phyloP scores from a whole-genome alignment of 768 basidiomycete species.

The Auricularia heimuer region DNA sequence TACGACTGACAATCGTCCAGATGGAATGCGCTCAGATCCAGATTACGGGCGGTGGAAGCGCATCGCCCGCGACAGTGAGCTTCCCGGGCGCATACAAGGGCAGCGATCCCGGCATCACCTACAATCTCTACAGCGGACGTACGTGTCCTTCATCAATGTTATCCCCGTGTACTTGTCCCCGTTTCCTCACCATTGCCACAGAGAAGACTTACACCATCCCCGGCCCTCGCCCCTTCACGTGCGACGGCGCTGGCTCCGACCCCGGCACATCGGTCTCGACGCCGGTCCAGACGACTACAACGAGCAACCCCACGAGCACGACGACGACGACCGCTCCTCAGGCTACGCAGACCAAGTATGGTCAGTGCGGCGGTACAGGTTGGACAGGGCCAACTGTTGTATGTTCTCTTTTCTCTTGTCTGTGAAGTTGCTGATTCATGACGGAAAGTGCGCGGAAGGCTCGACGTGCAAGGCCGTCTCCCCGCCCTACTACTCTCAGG shows the following conservation, averaged over 20 bases:
- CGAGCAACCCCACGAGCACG: background rate
- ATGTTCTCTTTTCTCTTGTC: background rate
- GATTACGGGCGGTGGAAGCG: constrained; percentile 26
- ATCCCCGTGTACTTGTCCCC: background rate
- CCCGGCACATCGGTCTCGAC: constrained; percentile 3
- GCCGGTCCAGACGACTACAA: background rate
- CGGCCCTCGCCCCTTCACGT: constrained; percentile 21
- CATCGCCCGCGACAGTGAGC: constrained; percentile 10
- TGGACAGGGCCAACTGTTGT: background rate
- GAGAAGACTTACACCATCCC: constrained; percentile 18
- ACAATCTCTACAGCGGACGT: constrained; percentile 20
- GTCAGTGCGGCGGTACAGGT: background rate
- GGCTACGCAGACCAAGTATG: constrained; percentile 5
- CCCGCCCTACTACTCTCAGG: background rate
- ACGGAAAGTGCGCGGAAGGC: background rate
- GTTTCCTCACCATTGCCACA: background rate
- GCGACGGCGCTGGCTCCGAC: constrained; percentile 11
- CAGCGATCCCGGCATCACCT: constrained; percentile 26
- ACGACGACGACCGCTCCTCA: constrained; percentile 1
- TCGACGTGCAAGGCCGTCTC: background rate
- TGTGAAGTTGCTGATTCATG: background rate
- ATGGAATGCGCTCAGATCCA: constrained; percentile 31
- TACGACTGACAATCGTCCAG: constrained; percentile 6
- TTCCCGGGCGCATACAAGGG: constrained; percentile 17
- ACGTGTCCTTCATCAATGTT: background rate